Conservation (phyloP, 1,284 basidiomycete genomes). For the Lentinus polychrous region DNA sequence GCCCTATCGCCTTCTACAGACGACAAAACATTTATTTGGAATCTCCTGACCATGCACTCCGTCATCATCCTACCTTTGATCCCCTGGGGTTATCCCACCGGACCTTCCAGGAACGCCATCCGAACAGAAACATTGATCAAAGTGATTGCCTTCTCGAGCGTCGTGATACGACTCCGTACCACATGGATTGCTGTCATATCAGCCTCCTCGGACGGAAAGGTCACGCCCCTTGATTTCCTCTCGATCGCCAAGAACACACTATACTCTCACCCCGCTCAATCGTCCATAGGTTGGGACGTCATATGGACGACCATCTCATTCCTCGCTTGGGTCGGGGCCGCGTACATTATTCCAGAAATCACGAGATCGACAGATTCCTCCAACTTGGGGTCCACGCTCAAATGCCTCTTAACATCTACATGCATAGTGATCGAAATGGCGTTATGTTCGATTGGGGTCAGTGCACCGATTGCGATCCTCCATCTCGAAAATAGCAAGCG, state of each 20-base stretch:
- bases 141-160: slow-evolving; percentile 28
- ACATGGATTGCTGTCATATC: slow-evolving; percentile 14
- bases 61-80: slow-evolving; percentile 51
- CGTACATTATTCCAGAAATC: not conserved
- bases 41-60: slow-evolving; percentile 59
- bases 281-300: slow-evolving; percentile 61
- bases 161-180: slow-evolving; percentile 36
- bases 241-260: slow-evolving; percentile 23
- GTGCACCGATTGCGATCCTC: not conserved
- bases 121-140: slow-evolving; percentile 27
- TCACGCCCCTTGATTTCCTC: not conserved
- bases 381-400: not conserved
- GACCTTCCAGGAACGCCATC: not conserved
- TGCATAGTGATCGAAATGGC: not conserved
- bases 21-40: slow-evolving; percentile 45
- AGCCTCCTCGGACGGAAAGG: slow-evolving; percentile 17
- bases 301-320: slow-evolving; percentile 48
- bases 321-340: slow-evolving; percentile 24
- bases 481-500: no score
- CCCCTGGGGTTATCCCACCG: slow-evolving; percentile 20
- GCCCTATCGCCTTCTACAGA: slow-evolving; percentile 44
- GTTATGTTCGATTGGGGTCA: not conserved
- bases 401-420: not conserved
- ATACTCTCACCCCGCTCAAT: slow-evolving; percentile 55
- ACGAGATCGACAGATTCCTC: no score